A percentile compares a stretch with the other conserved stretches of the same genome.
Conservation (phyloP, 2,329 filamentous ascomycete genomes). For the Fusarium subglutinans region DNA sequence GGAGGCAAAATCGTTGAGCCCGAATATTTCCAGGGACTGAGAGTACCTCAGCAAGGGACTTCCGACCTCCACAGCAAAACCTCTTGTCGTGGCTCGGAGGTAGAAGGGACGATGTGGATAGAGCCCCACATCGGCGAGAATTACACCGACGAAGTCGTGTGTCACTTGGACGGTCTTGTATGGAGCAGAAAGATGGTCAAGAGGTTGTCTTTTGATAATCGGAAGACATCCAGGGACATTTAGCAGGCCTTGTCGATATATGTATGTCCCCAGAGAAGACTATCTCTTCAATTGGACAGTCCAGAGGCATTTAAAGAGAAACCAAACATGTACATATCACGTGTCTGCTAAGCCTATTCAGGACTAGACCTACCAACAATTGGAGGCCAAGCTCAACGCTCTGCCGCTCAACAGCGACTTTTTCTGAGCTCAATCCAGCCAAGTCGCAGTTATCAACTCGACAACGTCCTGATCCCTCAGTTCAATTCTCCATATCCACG, state of each 20-base stretch:
- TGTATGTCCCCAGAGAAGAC: not conserved
- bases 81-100: conserved; percentile 39
- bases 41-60: not conserved
- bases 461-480: conserved; percentile 42
- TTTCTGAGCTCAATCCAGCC: conserved; percentile 52
- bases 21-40: conserved; percentile 5
- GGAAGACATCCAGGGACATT: not conserved
- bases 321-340: conserved; percentile 21
- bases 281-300: not conserved
- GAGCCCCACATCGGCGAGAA: conserved; percentile 28
- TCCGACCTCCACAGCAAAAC: conserved; percentile 16
- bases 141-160: conserved; percentile 24
- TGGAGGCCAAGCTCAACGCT: conserved; percentile 50
- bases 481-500: conserved; percentile 46
- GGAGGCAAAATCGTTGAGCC: conserved; percentile 21
- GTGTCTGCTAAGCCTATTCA: conserved; percentile 37
- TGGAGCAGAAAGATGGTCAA: not conserved
- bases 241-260: rapidly evolving
- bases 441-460: conserved; percentile 46
- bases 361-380: conserved; percentile 52
- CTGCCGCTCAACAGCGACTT: conserved; percentile 53
- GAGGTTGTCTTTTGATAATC: not conserved
- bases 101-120: conserved; percentile 38
- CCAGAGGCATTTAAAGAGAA: not conserved
- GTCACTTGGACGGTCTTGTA: conserved; percentile 16